Percentiles rank a stretch among this genome's conserved stretches.
Conservation (phyloP, 176 grass and related monocot species). For the Oryza rufipogon region DNA sequence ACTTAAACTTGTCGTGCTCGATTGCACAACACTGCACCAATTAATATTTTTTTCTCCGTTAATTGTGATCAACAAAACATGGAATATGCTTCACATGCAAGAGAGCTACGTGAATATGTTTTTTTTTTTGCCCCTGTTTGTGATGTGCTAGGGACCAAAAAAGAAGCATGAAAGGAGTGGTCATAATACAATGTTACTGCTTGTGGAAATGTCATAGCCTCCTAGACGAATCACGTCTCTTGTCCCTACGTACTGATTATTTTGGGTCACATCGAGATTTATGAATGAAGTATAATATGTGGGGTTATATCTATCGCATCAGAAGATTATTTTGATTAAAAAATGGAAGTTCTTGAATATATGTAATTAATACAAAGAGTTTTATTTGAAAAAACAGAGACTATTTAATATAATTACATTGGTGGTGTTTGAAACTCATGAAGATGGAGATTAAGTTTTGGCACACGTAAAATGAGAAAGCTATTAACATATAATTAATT, state of each 20-base stretch:
- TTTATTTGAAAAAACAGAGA: not conserved
- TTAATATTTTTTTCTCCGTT: not conserved
- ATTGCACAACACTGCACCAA: not conserved
- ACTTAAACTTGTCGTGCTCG: not conserved
- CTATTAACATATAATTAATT: too few species aligned
- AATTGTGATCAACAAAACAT: not conserved
- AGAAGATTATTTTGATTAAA: not conserved
- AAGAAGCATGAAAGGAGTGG: conserved; percentile 18
- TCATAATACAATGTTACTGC: not conserved
- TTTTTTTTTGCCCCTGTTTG: not conserved
- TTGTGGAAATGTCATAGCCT: not conserved
- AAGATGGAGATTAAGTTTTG: too few species aligned
- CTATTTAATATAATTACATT: not conserved
- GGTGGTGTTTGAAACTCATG: too few species aligned
- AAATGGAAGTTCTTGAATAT: not conserved
- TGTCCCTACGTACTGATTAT: not conserved
- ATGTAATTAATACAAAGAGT: not conserved
- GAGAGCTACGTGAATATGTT: conserved; percentile 1
- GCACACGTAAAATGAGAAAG: too few species aligned
- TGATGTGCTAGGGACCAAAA: conserved; percentile 5
- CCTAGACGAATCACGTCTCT: not conserved
- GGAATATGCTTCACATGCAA: conserved; percentile 31
- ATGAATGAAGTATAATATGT: not conserved
- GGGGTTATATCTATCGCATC: not conserved
- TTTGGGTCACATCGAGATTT: conserved; percentile 7